Evolutionary conservation across 2,329 filamentous ascomycete genomes (phyloP).

Genomic region (Trichophyton rubrum): DNA sequence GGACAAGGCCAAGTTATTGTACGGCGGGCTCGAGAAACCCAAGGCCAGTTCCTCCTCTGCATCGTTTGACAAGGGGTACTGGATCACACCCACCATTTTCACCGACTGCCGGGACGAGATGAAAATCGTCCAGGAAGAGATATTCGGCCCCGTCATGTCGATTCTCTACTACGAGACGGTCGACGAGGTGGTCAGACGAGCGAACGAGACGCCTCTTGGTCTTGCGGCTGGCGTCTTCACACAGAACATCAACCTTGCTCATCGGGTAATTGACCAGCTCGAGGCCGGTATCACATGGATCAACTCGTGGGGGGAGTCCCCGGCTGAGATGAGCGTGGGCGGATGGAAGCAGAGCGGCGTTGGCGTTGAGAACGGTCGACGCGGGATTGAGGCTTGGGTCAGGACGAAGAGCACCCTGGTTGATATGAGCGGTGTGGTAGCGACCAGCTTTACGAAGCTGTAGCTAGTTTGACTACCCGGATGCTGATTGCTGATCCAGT

Average conservation of each 20-base stretch:
- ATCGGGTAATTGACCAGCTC: slow-evolving; percentile 56
- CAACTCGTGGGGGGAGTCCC: slow-evolving; percentile 86
- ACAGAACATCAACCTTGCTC: slow-evolving; percentile 58
- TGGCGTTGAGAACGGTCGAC: slow-evolving; percentile 73
- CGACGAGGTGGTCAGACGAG: slow-evolving; percentile 57
- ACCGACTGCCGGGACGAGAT: slow-evolving; percentile 74
- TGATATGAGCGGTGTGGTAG: slow-evolving; percentile 60
- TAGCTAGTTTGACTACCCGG: slow-evolving; percentile 22
- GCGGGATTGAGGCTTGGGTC: slow-evolving; percentile 69
- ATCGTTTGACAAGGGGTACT: slow-evolving; percentile 52
- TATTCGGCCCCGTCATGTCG: slow-evolving; percentile 78
- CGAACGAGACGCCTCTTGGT: slow-evolving; percentile 65
- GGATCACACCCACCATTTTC: slow-evolving; percentile 74
- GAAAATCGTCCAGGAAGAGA: slow-evolving; percentile 69
- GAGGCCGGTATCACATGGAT: slow-evolving; percentile 85
- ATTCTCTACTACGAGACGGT: slow-evolving; percentile 61
- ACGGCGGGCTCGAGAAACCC: slow-evolving; percentile 45
- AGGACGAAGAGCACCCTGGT: slow-evolving; percentile 80
- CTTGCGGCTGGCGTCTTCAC: slow-evolving; percentile 78
- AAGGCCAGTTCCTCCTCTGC: slow-evolving; percentile 36
- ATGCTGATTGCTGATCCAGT: neutral
- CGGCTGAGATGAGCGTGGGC: slow-evolving; percentile 83
- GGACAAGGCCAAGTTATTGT: slow-evolving; percentile 62
- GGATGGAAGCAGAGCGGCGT: slow-evolving; percentile 87
- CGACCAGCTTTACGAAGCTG: slow-evolving; percentile 61